Conservation (phyloP, 768 basidiomycete species). For the Lactifluus subvellereus region DNA sequence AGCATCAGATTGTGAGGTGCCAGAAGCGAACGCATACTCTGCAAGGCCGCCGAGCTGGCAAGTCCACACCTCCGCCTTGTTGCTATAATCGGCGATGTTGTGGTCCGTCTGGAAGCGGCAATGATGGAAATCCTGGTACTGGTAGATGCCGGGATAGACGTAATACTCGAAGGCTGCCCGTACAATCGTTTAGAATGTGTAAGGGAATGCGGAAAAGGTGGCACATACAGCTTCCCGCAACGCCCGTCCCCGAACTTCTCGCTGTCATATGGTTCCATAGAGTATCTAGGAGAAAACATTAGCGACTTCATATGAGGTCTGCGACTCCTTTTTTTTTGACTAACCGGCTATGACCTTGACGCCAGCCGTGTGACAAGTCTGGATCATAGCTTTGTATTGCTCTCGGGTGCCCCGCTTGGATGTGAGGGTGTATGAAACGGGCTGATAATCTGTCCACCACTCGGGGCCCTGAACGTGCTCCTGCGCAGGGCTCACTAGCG, state of each 20-base stretch:
- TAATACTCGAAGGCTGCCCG: slow-evolving; percentile 45
- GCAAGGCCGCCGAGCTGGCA: slow-evolving; percentile 37
- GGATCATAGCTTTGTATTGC: slow-evolving; percentile 42
- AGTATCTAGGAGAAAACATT: slow-evolving; percentile 35
- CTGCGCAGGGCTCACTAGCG: slow-evolving; percentile 42
- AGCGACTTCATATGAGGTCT: slow-evolving; percentile 28
- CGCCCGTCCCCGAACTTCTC: slow-evolving; percentile 35
- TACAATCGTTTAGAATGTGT: not conserved
- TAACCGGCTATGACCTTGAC: slow-evolving; percentile 38
- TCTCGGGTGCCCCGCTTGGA: slow-evolving; percentile 58
- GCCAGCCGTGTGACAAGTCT: slow-evolving; percentile 35
- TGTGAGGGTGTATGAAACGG: slow-evolving; percentile 57
- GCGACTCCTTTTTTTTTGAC: not conserved
- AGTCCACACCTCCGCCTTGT: slow-evolving; percentile 44
- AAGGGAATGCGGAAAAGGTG: too few relatives aligned
- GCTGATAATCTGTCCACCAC: slow-evolving; percentile 76
- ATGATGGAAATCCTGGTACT: slow-evolving; percentile 51
- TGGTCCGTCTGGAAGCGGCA: slow-evolving; percentile 51
- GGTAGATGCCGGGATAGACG: slow-evolving; percentile 30
- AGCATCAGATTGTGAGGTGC: not conserved
- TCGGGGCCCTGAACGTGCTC: slow-evolving; percentile 54
- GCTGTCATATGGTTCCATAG: slow-evolving; percentile 66
- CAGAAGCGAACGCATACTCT: slow-evolving; percentile 31
- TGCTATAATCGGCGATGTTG: slow-evolving; percentile 50
- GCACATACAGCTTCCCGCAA: slow-evolving; percentile 16